These are phyloP conservation scores for Lipomyces starkeyi DNA, from an alignment of 805 yeast genomes.

Conservation along the genomic window DNA sequence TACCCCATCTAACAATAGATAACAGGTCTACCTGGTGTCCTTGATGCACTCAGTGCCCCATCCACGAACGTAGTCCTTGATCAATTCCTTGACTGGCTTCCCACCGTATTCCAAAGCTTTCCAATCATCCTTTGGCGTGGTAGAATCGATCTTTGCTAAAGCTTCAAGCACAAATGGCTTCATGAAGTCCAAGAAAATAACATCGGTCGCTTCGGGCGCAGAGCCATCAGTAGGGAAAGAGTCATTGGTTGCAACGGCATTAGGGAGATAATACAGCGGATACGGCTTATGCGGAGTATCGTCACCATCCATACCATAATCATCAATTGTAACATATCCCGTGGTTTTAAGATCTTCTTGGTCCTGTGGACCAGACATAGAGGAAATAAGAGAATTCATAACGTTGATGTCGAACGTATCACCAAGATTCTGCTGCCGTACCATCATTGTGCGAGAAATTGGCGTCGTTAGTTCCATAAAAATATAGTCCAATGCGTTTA, in stretches of 20 bases:
- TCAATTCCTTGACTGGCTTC: conserved; percentile 77
- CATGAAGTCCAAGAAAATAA: conserved; percentile 82
- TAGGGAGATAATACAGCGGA: conserved; percentile 69
- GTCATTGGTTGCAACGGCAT: conserved; percentile 66
- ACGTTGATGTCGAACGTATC: conserved; percentile 33
- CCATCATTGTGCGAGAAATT: conserved; percentile 37
- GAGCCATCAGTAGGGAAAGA: conserved; percentile 29
- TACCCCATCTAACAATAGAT: background rate
- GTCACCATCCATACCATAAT: conserved; percentile 85
- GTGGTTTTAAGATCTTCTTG: conserved; percentile 49
- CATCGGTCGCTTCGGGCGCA: conserved; percentile 42
- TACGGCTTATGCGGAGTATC: conserved; percentile 71
- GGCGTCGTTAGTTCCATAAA: conserved; percentile 38
- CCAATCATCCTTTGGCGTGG: conserved; percentile 25
- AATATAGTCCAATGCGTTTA: conserved; percentile 65
- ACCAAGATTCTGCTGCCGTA: conserved; percentile 29
- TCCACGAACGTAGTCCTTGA: conserved; percentile 53
- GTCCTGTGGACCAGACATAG: conserved; percentile 34
- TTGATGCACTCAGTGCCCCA: conserved; percentile 38
- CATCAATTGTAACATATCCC: conserved; percentile 87
- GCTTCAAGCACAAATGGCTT: conserved; percentile 58
- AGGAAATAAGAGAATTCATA: conserved; percentile 29
- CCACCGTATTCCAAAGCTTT: conserved; percentile 52
- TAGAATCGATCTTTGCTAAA: conserved; percentile 42
- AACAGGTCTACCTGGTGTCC: background rate